Percentiles rank a stretch among this genome's conserved stretches.
Conservation (phyloP, 116 monocot genomes). For the Trichopus zeylanicus region DNA sequence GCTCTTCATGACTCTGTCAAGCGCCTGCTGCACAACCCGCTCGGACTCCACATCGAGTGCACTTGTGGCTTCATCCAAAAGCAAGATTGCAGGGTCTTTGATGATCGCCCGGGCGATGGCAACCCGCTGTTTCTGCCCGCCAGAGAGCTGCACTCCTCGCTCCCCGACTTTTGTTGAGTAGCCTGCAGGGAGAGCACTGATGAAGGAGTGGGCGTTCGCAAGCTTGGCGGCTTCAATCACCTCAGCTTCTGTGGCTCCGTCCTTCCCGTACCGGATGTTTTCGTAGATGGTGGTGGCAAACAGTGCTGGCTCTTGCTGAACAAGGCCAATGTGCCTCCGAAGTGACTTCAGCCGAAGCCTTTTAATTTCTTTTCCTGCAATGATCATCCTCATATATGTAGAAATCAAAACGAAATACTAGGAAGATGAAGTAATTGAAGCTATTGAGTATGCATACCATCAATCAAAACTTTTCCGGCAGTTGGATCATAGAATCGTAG, state of each 20-base stretch:
- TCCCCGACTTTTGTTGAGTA: slow-evolving; percentile 81
- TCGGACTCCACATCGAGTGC: slow-evolving; percentile 90
- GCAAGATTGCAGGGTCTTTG: slow-evolving; percentile 70
- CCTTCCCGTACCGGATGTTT: slow-evolving; percentile 89
- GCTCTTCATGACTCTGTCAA: slow-evolving; percentile 65
- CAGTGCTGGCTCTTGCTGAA: slow-evolving; percentile 91
- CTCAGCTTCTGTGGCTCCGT: slow-evolving; percentile 62
- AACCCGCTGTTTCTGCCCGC: slow-evolving; percentile 91
- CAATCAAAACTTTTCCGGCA: slow-evolving; percentile 70
- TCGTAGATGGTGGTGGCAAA: slow-evolving; percentile 85
- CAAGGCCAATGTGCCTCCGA: slow-evolving; percentile 70
- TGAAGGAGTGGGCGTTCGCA: slow-evolving; percentile 94
- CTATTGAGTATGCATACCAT: slow-evolving; percentile 33
- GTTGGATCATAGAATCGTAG: slow-evolving; percentile 82
- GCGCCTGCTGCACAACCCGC: slow-evolving; percentile 79
- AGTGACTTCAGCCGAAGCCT: slow-evolving; percentile 65
- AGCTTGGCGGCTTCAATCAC: slow-evolving; percentile 82
- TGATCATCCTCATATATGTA: background rate
- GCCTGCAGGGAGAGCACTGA: slow-evolving; percentile 75
- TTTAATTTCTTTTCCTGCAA: slow-evolving; percentile 71
- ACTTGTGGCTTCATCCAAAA: slow-evolving; percentile 93
- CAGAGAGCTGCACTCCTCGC: slow-evolving; percentile 87
- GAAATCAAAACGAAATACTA: background rate
- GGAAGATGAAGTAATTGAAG: background rate
- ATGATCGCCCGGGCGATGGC: slow-evolving; percentile 88